Evolutionary conservation across 768 basidiomycete genomes (phyloP).

Genomic region (Agrocybe chaxingu): DNA sequence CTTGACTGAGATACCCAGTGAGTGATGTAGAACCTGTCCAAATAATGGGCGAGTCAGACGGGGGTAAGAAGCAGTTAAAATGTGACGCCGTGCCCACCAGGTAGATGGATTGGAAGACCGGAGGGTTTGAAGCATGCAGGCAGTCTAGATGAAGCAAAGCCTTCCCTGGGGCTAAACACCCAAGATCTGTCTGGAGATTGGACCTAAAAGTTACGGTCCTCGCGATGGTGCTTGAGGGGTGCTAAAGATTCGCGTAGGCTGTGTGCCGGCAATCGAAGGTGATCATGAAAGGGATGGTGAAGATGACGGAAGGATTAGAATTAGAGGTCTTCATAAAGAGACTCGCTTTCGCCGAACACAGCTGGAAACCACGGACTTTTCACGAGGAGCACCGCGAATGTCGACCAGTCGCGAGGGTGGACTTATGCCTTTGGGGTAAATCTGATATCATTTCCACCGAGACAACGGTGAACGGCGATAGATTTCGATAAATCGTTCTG

Average conservation of each 20-base stretch:
- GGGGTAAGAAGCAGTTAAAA: no score
- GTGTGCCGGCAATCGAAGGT: constrained; percentile 9
- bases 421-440: no score
- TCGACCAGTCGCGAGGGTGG: no score
- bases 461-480: no score
- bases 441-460: no score
- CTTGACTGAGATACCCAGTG: background rate
- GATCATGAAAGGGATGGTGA: background rate
- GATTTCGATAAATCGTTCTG: no score
- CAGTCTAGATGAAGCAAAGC: background rate
- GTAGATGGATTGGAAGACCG: constrained; percentile 4
- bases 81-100: background rate
- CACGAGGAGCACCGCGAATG: no score
- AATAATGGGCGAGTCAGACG: no score
- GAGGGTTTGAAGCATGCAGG: constrained; percentile 4
- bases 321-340: background rate
- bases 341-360: no score
- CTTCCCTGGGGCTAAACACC: constrained; percentile 2
- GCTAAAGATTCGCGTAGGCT: constrained; percentile 5
- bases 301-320: background rate
- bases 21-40: no score
- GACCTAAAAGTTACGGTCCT: constrained; percentile 2
- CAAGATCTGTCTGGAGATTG: constrained; percentile 20
- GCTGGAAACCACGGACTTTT: no score
- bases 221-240: constrained; percentile 14